Evolutionary conservation across 148 eudicot genomes (phyloP).

Genomic region (Persicaria maculosa): DNA sequence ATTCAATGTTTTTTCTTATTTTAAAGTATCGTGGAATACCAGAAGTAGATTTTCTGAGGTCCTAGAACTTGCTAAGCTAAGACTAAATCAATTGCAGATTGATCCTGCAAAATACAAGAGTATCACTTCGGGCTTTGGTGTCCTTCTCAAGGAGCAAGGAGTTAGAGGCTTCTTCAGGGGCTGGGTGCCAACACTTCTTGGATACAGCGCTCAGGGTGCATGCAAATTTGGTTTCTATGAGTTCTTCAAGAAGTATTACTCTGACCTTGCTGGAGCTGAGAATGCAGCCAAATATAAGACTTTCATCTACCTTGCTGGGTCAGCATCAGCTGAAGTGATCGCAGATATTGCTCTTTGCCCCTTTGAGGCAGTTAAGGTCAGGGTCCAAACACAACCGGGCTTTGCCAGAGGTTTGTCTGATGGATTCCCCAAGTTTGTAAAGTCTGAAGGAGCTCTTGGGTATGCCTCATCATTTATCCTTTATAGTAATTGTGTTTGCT

Average conservation of each 20-base stretch:
- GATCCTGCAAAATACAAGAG: constrained; percentile 88
- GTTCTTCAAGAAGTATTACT: constrained; percentile 86
- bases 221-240: constrained; percentile 92
- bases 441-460: constrained; percentile 70
- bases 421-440: constrained; percentile 69
- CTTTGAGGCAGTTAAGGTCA: constrained; percentile 87
- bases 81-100: constrained; percentile 34
- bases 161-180: constrained; percentile 79
- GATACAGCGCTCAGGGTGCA: constrained; percentile 98
- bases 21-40: neutral
- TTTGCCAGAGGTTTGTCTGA: constrained; percentile 76
- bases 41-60: neutral
- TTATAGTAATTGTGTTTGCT: neutral
- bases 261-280: constrained; percentile 88
- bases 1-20: neutral
- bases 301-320: constrained; percentile 86
- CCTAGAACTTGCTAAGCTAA: neutral
- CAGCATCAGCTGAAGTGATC: constrained; percentile 90
- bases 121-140: constrained; percentile 77
- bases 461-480: constrained; percentile 12
- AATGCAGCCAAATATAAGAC: constrained; percentile 84
- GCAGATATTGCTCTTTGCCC: constrained; percentile 94
- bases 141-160: constrained; percentile 83
- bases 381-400: constrained; percentile 96
- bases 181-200: constrained; percentile 91